Percentiles rank a stretch among this genome's conserved stretches.
phyloP scores from a whole-genome alignment of 108 stramenopile species.

The Licmophora abbreviata region DNA sequence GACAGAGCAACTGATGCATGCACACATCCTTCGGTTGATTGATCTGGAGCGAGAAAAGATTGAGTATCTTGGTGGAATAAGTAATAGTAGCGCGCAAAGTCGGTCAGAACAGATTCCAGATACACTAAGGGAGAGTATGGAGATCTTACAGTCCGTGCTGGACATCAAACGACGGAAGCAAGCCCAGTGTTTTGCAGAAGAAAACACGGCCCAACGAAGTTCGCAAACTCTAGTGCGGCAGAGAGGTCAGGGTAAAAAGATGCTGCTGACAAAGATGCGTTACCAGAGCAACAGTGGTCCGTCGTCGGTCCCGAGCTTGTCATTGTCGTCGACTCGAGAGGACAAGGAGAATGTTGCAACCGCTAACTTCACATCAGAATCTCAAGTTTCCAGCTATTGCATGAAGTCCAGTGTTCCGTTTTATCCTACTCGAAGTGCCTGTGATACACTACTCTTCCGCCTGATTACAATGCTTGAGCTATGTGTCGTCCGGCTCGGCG shows the following conservation, averaged over 20 bases:
- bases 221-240: slow-evolving; percentile 5
- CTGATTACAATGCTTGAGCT: slow-evolving; percentile 66
- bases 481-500: slow-evolving; percentile 61
- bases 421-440: slow-evolving; percentile 26
- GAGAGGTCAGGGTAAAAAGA: not conserved
- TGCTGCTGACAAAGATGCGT: not conserved
- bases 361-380: not conserved
- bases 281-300: not conserved
- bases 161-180: slow-evolving; percentile 7
- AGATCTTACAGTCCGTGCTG: slow-evolving; percentile 8
- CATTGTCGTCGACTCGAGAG: slow-evolving; percentile 9
- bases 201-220: slow-evolving; percentile 12
- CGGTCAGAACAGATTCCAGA: slow-evolving; percentile 11
- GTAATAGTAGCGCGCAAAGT: slow-evolving; percentile 19
- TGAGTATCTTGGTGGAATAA: slow-evolving; percentile 7
- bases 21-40: slow-evolving; percentile 30
- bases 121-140: slow-evolving; percentile 15
- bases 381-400: not conserved
- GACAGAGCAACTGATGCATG: slow-evolving; percentile 35
- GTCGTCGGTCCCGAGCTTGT: slow-evolving; percentile 10
- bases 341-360: no score
- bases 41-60: slow-evolving; percentile 28
- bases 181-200: not conserved
- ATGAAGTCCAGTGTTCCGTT: slow-evolving; percentile 11
- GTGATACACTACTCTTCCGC: slow-evolving; percentile 62